Conservation (phyloP, 805 yeast species). For the Sungouiella thailandica region DNA sequence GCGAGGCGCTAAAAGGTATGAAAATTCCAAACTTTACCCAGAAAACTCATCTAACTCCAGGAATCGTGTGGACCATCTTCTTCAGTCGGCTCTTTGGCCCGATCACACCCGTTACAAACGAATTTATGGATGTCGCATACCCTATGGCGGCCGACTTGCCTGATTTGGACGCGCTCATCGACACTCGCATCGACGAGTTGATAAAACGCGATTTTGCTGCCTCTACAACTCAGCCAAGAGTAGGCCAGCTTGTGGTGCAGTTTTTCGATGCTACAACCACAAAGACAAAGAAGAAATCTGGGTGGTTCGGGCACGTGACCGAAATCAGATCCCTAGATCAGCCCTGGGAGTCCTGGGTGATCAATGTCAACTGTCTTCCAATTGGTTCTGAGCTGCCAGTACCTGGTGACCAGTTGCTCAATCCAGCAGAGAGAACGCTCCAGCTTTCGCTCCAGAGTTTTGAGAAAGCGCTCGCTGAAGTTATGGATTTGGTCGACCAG, state of each 20-base stretch:
- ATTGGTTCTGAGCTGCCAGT: constrained; percentile 8
- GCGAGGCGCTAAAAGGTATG: constrained; percentile 53
- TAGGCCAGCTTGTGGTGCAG: constrained; percentile 32
- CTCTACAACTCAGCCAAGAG: constrained; percentile 17
- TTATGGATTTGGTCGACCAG: constrained; percentile 49
- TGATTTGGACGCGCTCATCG: constrained; percentile 44
- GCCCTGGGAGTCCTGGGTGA: constrained; percentile 70
- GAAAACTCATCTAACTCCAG: constrained; percentile 23
- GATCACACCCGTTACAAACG: constrained; percentile 49
- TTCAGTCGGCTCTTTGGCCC: constrained; percentile 68
- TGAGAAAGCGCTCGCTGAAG: constrained; percentile 37
- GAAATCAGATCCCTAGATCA: constrained; percentile 30
- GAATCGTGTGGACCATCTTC: constrained; percentile 61
- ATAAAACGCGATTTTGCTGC: constrained; percentile 22
- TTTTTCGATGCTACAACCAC: constrained; percentile 36
- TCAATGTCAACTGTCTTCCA: constrained; percentile 46
- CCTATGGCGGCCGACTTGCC: constrained; percentile 45
- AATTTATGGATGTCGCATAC: constrained; percentile 55
- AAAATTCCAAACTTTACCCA: constrained; percentile 9
- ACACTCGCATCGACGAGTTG: constrained; percentile 29
- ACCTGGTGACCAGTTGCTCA: constrained; percentile 6
- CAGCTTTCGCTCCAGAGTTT: constrained; percentile 32
- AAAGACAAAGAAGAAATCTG: constrained; percentile 38
- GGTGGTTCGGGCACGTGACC: constrained; percentile 48
- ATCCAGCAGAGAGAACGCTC: constrained; percentile 21